Base-by-base conservation (phyloP, 2,329 filamentous ascomycete genomes). In the Bertia moriformis region DNA sequence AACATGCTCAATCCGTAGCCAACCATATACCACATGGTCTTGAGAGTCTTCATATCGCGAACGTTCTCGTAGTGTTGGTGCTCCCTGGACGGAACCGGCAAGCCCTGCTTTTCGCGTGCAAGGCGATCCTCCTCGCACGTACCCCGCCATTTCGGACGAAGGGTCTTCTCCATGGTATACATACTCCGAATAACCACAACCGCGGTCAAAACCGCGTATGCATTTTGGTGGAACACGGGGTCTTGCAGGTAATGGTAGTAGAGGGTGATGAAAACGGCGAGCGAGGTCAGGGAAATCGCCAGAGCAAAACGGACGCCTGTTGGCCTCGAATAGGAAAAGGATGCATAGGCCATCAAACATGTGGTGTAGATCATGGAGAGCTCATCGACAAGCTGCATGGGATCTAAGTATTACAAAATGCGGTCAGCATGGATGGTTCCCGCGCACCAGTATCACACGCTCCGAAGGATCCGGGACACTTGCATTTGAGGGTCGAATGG, bases 201-300 rank as follows among this genome's bases (percentile, higher is more conserved):
- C 10, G 67, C 66, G 0, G 79, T 83, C 24, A 84, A 58, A 12
- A 79, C 49, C 0, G 75, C 78, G 46, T 82, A 84, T n/a, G 73
- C 71, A 49, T 71, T 79, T 50, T 84, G 79, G 55, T 85, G 80
- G 56, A 84, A 85, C 0, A 66, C 60, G 0, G 80, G 80, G 44
- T 84, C 76, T 56, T 83, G 76, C 2, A 83, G 63, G 49, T 83
- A 82, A 54, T 84, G 79, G 54, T 85, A 85, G 51, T 83, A 83
- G 7, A 73, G 55, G 14, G 78, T 81, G 51, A 83, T 81, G 48
- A 76, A 77, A 18, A 69, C 47, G n/a, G 66, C 62, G 4, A 73
- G 52, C 3, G 53, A 58, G 2, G 70, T 46, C 19, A 78, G 62
- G 19, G 60, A 60, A 4, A 71, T 37, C 4, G 59, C 76, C 4